These are phyloP conservation scores for Lathyrus oleraceus DNA, from an alignment of 306 rosid genomes.

Conservation along the genomic window DNA sequence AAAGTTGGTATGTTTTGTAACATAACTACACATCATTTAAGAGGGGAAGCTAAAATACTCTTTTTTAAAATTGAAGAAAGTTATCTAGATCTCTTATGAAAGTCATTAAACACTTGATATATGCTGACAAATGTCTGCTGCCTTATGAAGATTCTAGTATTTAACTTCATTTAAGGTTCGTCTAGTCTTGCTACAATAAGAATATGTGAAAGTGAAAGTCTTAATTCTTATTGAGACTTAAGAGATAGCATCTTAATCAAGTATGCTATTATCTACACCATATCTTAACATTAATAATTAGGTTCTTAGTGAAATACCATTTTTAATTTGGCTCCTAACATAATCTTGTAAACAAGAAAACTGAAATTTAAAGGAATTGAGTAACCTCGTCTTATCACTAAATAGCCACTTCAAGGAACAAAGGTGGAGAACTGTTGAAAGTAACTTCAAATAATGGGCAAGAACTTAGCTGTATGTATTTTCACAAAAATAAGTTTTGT, in stretches of 20 bases:
- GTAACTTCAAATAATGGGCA: background rate
- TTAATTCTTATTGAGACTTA: background rate
- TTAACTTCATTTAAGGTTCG: constrained; percentile 12
- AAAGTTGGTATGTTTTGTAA: constrained; percentile 59
- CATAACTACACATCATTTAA: constrained; percentile 9
- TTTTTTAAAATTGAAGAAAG: background rate
- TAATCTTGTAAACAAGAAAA: constrained; percentile 1
- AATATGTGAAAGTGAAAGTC: background rate
- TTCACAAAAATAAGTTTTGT: background rate
- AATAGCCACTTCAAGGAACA: background rate
- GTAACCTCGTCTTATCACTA: background rate
- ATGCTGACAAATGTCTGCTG: background rate
- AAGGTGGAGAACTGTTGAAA: constrained; percentile 2
- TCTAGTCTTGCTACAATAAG: constrained; percentile 6
- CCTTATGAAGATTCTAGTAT: constrained; percentile 5
- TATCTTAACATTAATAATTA: background rate
- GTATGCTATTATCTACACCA: background rate
- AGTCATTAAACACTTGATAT: background rate
- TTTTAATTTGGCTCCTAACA: background rate
- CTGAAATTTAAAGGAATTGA: background rate
- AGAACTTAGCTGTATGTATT: background rate
- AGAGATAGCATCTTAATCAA: background rate
- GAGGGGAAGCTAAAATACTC: constrained; percentile 5
- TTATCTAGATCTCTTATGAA: constrained; percentile 9
- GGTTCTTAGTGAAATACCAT: background rate